Evolutionary conservation across 2,329 filamentous ascomycete species (phyloP), one percentile per base, ranked within the genome.

Genomic region (Biscogniauxia sp.): DNA sequence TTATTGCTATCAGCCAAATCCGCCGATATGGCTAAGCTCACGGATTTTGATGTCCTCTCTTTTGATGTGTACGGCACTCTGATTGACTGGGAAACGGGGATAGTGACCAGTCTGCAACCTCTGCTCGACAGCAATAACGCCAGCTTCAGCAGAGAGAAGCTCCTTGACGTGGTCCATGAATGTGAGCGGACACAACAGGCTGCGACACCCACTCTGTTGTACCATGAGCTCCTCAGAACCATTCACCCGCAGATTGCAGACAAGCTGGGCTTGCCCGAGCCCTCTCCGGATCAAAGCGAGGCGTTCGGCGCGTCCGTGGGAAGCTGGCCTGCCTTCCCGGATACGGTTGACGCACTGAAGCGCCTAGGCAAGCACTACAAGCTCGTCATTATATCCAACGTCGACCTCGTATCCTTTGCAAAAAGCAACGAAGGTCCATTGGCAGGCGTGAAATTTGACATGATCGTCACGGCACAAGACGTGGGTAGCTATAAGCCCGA

Each of bases 1-100:
- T 28, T 28, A 28, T 28, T 28, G 9, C 9, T 9, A 28, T 28
- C 26, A 28, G n/a, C 26, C 7, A 2, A 9, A 32, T 13, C 11
- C 28, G 11, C 28, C 28, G 11, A 32, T 32, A 32, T 32, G 28
- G 28, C 28, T 32, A 32, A 32, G 28, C 28, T 32, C 6, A 5
- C 28, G 6, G 28, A 32, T 13, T 32, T 32, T 7, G 28, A 32
- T 3, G 28, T 32, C 28, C 83, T 92, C 56, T 86, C 85, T 64
- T 92, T 93, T 74, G 90, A 93, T 74, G 86, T 90, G 76, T 93
- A 90, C 73, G 89, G 90, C 69, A 93, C 90, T 0, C 81, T 93
- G 1, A 84, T 93, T 62, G 89, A 93, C 77, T 92, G 89, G 88
- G 88, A 92, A 74, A 73, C 77, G n/a, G 88, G 88, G 62, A 83